These are phyloP conservation scores for Psilocybe mexicana DNA, from an alignment of 1,284 basidiomycete species.

Conservation along the genomic window DNA sequence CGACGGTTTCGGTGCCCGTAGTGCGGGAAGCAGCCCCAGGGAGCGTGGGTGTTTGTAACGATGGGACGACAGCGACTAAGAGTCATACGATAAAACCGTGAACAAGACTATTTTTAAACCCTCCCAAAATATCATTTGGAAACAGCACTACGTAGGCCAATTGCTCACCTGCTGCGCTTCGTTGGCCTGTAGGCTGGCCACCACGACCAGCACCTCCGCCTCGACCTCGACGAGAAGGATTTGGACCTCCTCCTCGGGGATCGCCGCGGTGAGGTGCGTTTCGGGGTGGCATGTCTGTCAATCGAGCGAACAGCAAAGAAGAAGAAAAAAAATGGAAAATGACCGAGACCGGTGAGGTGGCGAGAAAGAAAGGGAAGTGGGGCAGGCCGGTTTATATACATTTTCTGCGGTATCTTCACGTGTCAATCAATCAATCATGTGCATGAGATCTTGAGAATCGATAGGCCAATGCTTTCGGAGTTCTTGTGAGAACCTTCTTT, in stretches of 20 bases:
- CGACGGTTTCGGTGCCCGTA: conserved; percentile 37
- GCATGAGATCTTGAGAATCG: too few species aligned
- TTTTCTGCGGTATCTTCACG: background rate
- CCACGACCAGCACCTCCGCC: conserved; percentile 31
- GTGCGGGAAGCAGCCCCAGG: background rate
- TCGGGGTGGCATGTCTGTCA: conserved; percentile 31
- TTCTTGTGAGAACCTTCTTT: background rate
- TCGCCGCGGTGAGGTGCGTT: conserved; percentile 26
- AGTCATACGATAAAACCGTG: background rate
- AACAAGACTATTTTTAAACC: conserved; percentile 3
- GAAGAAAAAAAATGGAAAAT: background rate
- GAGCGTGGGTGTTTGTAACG: background rate
- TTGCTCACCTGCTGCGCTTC: conserved; percentile 31
- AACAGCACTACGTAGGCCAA: background rate
- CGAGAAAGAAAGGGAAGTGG: background rate
- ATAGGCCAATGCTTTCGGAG: background rate
- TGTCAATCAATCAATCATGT: background rate
- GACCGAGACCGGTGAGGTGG: background rate
- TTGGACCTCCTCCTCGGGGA: conserved; percentile 15
- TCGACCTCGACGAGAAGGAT: conserved; percentile 20
- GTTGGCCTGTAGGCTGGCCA: conserved; percentile 22
- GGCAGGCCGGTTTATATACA: conserved; percentile 1
- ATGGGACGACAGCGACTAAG: background rate
- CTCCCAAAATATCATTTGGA: background rate
- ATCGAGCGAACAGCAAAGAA: conserved; percentile 12